A percentile compares a stretch with the other conserved stretches of the same genome.
phyloP scores from a whole-genome alignment of 495 filamentous ascomycete species.

The Cladorrhinum samala region DNA sequence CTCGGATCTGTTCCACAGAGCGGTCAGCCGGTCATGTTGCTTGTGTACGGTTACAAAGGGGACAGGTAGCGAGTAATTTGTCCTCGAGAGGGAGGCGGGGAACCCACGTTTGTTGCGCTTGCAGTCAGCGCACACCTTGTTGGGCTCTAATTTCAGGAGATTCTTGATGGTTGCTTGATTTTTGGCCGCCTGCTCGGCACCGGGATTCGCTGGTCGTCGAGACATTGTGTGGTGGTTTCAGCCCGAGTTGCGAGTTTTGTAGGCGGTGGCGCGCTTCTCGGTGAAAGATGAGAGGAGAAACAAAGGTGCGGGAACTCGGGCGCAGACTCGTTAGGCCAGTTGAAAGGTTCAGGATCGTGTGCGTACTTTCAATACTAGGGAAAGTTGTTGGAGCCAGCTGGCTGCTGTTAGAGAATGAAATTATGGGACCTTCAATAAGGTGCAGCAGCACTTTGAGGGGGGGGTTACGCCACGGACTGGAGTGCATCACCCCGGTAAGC shows the following conservation, averaged over 20 bases:
- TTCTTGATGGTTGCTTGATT: slow-evolving; percentile 88
- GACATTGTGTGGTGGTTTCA: slow-evolving; percentile 57
- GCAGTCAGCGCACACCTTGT: slow-evolving; percentile 97
- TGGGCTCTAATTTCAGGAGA: slow-evolving; percentile 83
- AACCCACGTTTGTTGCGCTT: slow-evolving; percentile 92
- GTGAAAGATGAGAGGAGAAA: not conserved
- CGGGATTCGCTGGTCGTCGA: slow-evolving; percentile 67
- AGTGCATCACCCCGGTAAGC: not conserved
- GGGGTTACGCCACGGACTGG: too few relatives aligned
- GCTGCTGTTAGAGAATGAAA: too few relatives aligned
- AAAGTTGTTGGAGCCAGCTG: slow-evolving; percentile 1
- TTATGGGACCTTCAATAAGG: not conserved
- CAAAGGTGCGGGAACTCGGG: not conserved
- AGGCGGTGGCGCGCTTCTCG: not conserved
- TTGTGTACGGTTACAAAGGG: not conserved
- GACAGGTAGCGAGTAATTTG: not conserved
- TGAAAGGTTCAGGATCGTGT: not conserved
- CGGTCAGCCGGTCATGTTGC: slow-evolving; percentile 14
- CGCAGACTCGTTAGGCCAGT: not conserved
- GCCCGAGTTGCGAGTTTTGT: not conserved
- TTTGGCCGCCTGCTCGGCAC: slow-evolving; percentile 72
- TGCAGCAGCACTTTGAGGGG: not conserved
- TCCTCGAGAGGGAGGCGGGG: not conserved
- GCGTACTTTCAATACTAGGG: not conserved
- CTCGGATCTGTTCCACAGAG: slow-evolving; percentile 61